Base-by-base conservation (phyloP, 352 stramenopile genomes). In the Aphanomyces stellatus region DNA sequence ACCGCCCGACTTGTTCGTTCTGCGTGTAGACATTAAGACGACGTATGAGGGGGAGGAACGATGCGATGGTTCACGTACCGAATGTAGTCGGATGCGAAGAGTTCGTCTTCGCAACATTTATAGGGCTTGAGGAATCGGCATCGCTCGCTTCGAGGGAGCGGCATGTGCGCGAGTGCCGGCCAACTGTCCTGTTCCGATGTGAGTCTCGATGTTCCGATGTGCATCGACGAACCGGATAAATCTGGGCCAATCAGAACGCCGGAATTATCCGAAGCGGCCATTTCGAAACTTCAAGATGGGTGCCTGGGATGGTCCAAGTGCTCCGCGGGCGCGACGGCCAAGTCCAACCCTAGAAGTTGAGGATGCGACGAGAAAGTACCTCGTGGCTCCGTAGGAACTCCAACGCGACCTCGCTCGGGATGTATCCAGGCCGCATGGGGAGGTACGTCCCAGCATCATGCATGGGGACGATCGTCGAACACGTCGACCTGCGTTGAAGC, bases 1-100 rank as follows among this genome's bases (percentile, higher is more conserved):
- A 19, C 85, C 85, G 43, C 85, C 90, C 2, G 85, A 82, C 72
- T 93, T 93, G 74, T 93, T 93, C 71, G 81, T 91, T 76, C 84
- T 92, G 34, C 6, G 6, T 6, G 13, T 30, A 11, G 11, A 22
- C 13, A 22, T 37, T 15, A 10, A 35, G n/a, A 4, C 6, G 41
- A 51, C 3, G 17, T 19, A n/a, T 24, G 13, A 51, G 40, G 28
- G 28, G 10, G 4, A 35, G 11, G 5, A 28, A n/a, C n/a, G n/a
- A n/a, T n/a, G n/a, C n/a, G n/a, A n/a, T n/a, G n/a, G n/a, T n/a
- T n/a, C 15, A 17, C 41, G 28, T 67, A 67, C 60, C 60, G 60
- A 33, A 67, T 67, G 49, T 67, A 67, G 27, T 67, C 60, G 41
- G 60, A 67, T 13, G 37, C 37, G 25, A 67, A 67, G 27, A 67